Base-by-base conservation (phyloP, 2,329 filamentous ascomycete species). In the Pseudogymnoascus sp. region DNA sequence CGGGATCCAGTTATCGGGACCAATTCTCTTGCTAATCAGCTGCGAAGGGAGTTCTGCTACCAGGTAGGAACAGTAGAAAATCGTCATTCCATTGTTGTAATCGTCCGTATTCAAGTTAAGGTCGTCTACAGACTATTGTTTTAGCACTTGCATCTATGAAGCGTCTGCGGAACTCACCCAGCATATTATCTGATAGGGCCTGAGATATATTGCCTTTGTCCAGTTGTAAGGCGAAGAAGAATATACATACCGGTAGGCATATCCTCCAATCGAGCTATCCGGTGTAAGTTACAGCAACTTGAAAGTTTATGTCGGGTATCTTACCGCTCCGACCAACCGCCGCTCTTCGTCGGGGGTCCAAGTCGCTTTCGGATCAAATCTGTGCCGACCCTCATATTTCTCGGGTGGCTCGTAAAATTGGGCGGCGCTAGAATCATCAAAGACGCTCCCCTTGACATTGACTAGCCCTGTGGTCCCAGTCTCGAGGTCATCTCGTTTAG, bases 1-100 rank as follows among this genome's bases (percentile, higher is more conserved):
- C 18, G 79, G 79, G 62, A 82, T 81, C 78, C 78, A 80, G 31
- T 75, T 73, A 65, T 81, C 79, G 0, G 79, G 78, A 0, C 79
- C 79, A 12, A 81, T 60, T 65, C 78, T 79, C 70, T 87, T 87
- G 39, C 77, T 80, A 10, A 87, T 68, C 5, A 87, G 75, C 67
- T 87, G 83, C 0, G 83, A 86, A 0, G 84, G 84, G 1, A 87
- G 72, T 66, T 87, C 84, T 0, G 84, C 82, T 4, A 77, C 71
- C 1, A 86, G 71, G 65, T 85, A 85, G 0, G 77, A 76, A 3
- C 82, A 69, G 0, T 77, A 72, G 65, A 83, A 84, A 55, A 85
- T 77, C 0, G 79, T 82, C 62, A 82, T 79, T 5, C 82, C 82
- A 13, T 77, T 70, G 66, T 83, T 83, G 61, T 74, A 75, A 42